Percentiles rank a stretch among this genome's conserved stretches.
These are phyloP conservation scores for Rosa multiflora DNA, from an alignment of 306 rosid genomes.

Conservation along the genomic window DNA sequence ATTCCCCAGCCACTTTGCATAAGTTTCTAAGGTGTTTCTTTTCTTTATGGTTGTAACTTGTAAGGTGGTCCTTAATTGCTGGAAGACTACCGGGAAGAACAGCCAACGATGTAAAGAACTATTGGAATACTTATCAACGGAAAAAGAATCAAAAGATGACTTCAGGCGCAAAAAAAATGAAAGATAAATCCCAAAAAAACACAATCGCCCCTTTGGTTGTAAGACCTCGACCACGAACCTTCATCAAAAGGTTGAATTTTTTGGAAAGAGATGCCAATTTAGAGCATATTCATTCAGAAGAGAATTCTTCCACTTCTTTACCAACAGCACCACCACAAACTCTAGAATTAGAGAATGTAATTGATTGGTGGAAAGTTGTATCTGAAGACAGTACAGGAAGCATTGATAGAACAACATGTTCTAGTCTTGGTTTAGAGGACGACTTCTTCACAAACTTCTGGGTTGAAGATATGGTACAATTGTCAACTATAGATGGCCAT, in stretches of 20 bases:
- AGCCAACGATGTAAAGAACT: conserved; percentile 9
- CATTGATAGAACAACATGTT: not conserved
- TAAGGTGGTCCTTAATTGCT: conserved; percentile 17
- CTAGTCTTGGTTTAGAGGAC: not conserved
- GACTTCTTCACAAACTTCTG: conserved; percentile 8
- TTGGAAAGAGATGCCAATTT: not conserved
- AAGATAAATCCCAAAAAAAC: not conserved
- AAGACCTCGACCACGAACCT: conserved; percentile 8
- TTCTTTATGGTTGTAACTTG: not conserved
- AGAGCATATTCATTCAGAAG: not conserved
- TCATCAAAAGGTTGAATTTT: not conserved
- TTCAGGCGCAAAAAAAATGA: not conserved
- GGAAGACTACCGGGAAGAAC: conserved; percentile 18
- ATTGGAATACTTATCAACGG: not conserved
- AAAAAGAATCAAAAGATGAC: not conserved
- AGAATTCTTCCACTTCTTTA: not conserved
- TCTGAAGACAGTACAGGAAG: not conserved
- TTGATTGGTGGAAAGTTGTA: not conserved
- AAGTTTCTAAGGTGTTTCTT: not conserved
- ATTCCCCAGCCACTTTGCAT: not conserved
- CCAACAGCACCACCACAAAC: not conserved
- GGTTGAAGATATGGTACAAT: not conserved
- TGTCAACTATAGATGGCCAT: not conserved
- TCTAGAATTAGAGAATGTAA: not conserved
- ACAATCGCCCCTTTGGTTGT: not conserved